These are phyloP conservation scores for Tetrastigma voinierianum DNA, from an alignment of 164 flowering plant species.

Conservation along the genomic window DNA sequence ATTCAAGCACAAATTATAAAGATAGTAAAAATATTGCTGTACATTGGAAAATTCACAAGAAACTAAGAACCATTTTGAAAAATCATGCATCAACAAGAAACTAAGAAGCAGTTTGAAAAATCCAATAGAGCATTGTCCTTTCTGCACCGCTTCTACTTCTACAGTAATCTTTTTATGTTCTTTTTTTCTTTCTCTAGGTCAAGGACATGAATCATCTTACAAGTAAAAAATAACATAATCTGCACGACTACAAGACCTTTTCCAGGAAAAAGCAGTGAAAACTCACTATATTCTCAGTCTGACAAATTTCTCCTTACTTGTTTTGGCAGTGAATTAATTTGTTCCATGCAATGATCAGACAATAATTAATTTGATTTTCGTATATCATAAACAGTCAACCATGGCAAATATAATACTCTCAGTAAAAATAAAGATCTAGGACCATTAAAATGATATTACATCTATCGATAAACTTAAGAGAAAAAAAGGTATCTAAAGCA, in stretches of 20 bases:
- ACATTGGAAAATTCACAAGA: too few relatives aligned
- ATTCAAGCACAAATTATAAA: too few relatives aligned
- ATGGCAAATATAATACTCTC: too few relatives aligned
- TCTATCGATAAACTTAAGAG: constrained; percentile 2
- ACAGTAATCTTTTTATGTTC: too few relatives aligned
- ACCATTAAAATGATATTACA: not conserved
- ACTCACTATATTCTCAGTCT: not conserved
- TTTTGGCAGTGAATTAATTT: not conserved
- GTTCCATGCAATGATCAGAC: not conserved
- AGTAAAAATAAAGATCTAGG: not conserved
- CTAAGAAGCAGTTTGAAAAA: too few relatives aligned
- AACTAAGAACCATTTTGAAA: too few relatives aligned
- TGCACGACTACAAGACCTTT: not conserved
- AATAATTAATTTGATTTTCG: not conserved
- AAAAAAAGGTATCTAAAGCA: constrained; percentile 4
- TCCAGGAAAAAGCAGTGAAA: not conserved
- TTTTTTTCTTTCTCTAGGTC: not conserved
- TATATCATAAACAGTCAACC: not conserved
- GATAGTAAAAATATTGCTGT: too few relatives aligned
- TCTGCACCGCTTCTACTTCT: too few relatives aligned
- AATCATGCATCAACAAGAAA: too few relatives aligned
- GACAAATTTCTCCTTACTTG: not conserved
- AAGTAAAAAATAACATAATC: not conserved
- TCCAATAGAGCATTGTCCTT: too few relatives aligned
- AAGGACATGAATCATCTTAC: too few relatives aligned